Base-by-base conservation (phyloP, 352 stramenopile species). In the Halophytophthora batemanensis region DNA sequence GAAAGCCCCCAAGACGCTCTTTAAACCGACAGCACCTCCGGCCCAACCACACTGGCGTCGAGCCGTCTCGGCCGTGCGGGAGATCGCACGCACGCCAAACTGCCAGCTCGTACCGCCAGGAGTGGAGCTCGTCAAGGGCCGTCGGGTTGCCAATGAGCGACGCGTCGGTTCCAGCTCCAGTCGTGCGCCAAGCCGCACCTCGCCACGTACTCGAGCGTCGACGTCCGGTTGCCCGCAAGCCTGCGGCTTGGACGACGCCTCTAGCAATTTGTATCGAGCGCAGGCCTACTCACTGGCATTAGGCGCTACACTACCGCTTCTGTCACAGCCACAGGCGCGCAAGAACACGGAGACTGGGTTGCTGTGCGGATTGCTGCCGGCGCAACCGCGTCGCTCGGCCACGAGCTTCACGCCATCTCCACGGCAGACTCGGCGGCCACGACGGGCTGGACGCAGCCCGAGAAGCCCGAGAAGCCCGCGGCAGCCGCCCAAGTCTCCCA, bases 291-390 rank as follows among this genome's bases (percentile, higher is more conserved):
- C n/a, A 2, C 13, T 51, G n/a, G n/a, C 14, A 22, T 25, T 66
- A 1, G 25, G 15, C 5, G 31, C 54, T 1, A 50, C 22, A 19
- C 31, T 45, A 8, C 45, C 29, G 51, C 12, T 12, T 0, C n/a
- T 33, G 10, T n/a, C 36, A 22, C 35, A 31, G 29, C 35, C 18
- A 21, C 22, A 39, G 2, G 3, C 14, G 7, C 39, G 13, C 6
- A 34, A 45, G 4, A 22, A 25, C 25, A 22, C 10, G 25, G 22
- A 22, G 3, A 19, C 15, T 0, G 37, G 44, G 4, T 45, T 76
- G 14, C 43, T 73, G 53, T 76, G 66, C 42, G 70, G 66, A 12
- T 36, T 76, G 28, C 46, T 76, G 15, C 63, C 66, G 8, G 21
- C 48, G 0, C 51, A 69, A 56, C 36, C 44, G 4, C 64, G 63